Conservation (phyloP, 192 early-diverging fungal species). For the Anaeromyces robustus region DNA sequence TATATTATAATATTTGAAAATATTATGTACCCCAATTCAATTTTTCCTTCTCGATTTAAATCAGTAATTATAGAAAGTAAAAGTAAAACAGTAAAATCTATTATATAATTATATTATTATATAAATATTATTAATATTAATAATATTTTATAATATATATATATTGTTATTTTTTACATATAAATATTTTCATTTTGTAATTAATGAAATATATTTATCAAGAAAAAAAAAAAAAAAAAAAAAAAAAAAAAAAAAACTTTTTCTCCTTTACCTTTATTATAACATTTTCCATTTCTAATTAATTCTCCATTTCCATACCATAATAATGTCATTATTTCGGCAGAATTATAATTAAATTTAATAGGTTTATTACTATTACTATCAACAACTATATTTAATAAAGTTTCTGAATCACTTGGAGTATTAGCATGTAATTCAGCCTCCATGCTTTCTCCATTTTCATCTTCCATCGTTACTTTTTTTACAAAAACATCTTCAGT, state of each 20-base stretch:
- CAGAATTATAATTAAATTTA: background rate
- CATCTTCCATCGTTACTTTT: background rate
- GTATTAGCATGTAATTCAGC: background rate
- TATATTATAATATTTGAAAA: no score
- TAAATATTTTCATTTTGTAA: no score
- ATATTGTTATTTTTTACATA: no score
- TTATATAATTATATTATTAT: background rate
- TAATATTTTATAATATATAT: no score
- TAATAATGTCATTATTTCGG: background rate
- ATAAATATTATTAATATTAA: no score
- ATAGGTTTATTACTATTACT: background rate
- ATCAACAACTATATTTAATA: background rate
- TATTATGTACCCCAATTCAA: background rate
- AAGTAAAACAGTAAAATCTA: background rate
- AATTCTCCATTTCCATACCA: background rate
- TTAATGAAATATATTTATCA: no score
- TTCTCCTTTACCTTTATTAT: background rate
- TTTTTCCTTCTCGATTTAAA: background rate
- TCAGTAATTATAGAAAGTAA: background rate
- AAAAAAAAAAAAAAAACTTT: no score
- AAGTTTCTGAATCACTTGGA: background rate
- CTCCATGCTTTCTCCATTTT: background rate
- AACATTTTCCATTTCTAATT: background rate
- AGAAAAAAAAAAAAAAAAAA: no score
- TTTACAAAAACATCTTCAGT: background rate